Conservation (phyloP, 2,329 filamentous ascomycete species). For the Trichoderma atrobrunneum region DNA sequence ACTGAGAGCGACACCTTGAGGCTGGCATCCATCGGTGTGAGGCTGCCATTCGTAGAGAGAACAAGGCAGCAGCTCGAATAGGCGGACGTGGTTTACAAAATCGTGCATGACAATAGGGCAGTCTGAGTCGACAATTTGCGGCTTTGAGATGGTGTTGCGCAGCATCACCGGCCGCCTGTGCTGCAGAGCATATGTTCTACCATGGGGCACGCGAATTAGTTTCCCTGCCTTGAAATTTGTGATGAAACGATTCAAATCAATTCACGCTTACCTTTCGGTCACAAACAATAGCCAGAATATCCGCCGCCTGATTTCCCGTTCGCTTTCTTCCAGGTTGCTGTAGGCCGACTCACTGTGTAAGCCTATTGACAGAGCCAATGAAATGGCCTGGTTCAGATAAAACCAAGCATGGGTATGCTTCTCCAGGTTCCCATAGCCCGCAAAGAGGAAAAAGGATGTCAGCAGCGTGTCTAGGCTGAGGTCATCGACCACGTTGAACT, state of each 20-base stretch:
- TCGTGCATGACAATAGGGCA: conserved; percentile 35
- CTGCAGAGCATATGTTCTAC: conserved; percentile 33
- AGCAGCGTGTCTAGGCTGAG: conserved; percentile 30
- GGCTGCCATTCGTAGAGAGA: conserved; percentile 33
- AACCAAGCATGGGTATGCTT: conserved; percentile 32
- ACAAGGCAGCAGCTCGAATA: conserved; percentile 32
- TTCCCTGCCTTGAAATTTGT: background rate
- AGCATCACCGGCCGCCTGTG: conserved; percentile 32
- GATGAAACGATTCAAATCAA: background rate
- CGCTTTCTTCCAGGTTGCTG: conserved; percentile 22
- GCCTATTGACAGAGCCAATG: conserved; percentile 29
- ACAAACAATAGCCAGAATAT: conserved; percentile 38
- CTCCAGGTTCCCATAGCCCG: conserved; percentile 32
- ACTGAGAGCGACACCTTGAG: conserved; percentile 26
- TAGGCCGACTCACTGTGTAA: conserved; percentile 30
- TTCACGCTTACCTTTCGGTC: conserved; percentile 27
- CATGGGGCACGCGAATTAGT: background rate
- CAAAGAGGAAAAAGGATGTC: conserved; percentile 32
- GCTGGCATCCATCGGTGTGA: conserved; percentile 22
- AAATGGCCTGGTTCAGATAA: conserved; percentile 34
- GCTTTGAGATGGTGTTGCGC: conserved; percentile 31
- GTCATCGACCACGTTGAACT: conserved; percentile 31
- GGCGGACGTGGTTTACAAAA: conserved; percentile 33
- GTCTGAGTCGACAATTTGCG: conserved; percentile 31
- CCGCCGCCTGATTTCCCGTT: conserved; percentile 30